Evolutionary conservation across 208 protist genomes (phyloP), one percentile per base, ranked within the genome.

Genomic region (Acanthamoeba castellanii): DNA sequence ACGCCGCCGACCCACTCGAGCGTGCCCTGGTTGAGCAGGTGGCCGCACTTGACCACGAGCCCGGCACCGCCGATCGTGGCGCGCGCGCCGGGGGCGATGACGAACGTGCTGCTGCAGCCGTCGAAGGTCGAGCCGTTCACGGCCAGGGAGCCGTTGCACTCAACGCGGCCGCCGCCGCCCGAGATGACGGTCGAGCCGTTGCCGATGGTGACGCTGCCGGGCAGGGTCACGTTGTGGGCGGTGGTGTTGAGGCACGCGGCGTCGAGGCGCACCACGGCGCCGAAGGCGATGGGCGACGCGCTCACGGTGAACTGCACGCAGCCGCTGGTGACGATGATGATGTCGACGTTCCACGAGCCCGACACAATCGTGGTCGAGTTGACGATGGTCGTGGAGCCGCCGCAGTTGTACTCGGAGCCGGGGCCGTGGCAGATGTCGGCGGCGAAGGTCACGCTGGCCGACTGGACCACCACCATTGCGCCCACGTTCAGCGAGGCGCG

Each of bases 261-360:
- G 52, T 89, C 32, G 27, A 89, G 45, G 30, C 18, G 22, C 11
- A 89, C 52, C 82, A 42, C 22, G 55, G 25, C 18, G 32, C 82
- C 52, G n/a, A 89, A 89, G 32, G n/a, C 3, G 88, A 93, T 93
- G 45, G 55, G 42, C 8, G 18, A 27, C 30, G 47, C 59, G 64
- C 25, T 76, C 13, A 78, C 11, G 88, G 61, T 93, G 45, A 81
- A 59, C 50, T 93, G 37, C 14, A 81, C 16, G 88, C 42, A 93
- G 9, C 42, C 68, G 50, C 25, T 57, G 22, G 50, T 42, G 11
- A 76, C 37, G 55, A 93, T 72, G 88, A 61, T 78, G 13, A 61
- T 93, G 45, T 42, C 50, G 61, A 78, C 88, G 68, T 78, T 78
- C 88, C 88, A 78, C 42, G 88, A 78, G 68, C 64, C 59, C 30